Percentiles rank a stretch among this genome's conserved stretches.
Conservation (phyloP, 2,329 filamentous ascomycete species). For the Canariomyces notabilis region DNA sequence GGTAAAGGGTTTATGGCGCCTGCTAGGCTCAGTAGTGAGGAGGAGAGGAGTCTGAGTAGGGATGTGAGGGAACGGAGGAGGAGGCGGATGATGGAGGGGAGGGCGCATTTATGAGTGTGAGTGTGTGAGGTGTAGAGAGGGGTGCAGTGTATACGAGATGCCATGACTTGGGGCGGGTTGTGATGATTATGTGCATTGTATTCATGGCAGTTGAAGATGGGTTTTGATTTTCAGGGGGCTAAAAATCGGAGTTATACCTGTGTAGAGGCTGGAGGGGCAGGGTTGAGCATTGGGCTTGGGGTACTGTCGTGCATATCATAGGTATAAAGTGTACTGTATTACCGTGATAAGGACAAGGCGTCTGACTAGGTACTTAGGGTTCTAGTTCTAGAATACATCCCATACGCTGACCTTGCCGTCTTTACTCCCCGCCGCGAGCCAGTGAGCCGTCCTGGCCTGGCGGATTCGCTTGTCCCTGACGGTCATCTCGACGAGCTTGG, state of each 20-base stretch:
- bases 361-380: no score
- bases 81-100: slow-evolving; percentile 45
- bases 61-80: slow-evolving; percentile 43
- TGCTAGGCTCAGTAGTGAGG: slow-evolving; percentile 46
- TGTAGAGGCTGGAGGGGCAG: no score
- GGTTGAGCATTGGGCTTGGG: no score
- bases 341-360: neutral
- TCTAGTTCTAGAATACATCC: slow-evolving; percentile 75
- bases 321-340: neutral
- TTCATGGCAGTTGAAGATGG: no score
- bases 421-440: slow-evolving; percentile 86
- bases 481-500: slow-evolving; percentile 34
- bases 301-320: no score
- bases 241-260: no score
- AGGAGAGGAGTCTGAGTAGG: slow-evolving; percentile 40
- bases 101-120: slow-evolving; percentile 35
- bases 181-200: no score
- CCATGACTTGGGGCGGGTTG: no score
- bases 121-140: no score
- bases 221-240: no score
- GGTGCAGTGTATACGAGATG: no score
- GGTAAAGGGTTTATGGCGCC: slow-evolving; percentile 32
- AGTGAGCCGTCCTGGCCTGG: slow-evolving; percentile 69
- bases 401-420: slow-evolving; percentile 94
- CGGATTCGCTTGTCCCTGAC: slow-evolving; percentile 60